Percentiles rank a stretch among this genome's conserved stretches.
Evolutionary conservation across 768 basidiomycete species (phyloP).

Genomic region (Podaxis sp.): DNA sequence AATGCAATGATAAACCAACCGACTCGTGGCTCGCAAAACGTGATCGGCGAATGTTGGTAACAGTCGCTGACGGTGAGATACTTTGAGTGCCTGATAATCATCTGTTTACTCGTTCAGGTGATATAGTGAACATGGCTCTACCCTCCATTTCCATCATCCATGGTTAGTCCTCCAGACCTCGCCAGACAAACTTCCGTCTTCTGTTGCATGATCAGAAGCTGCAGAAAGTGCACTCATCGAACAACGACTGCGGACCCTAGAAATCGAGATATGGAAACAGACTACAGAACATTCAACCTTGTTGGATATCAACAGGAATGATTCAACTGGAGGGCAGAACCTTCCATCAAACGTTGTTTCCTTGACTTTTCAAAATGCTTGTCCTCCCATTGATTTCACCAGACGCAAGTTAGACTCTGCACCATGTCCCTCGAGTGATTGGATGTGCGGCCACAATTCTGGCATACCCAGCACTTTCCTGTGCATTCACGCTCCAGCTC

Average conservation of each 20-base stretch:
- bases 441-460: background rate
- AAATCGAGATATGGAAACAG: background rate
- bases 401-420: background rate
- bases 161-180: background rate
- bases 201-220: background rate
- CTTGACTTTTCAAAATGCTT: background rate
- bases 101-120: no score
- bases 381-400: background rate
- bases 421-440: background rate
- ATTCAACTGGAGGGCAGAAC: background rate
- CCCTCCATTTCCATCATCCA: background rate
- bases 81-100: no score
- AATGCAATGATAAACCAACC: no score
- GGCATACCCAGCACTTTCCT: background rate
- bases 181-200: background rate
- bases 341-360: background rate
- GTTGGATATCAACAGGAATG: background rate
- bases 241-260: background rate
- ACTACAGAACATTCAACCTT: background rate
- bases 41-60: no score
- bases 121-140: background rate
- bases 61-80: no score
- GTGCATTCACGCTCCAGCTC: background rate
- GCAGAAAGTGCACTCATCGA: background rate
- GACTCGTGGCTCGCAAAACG: no score